Evolutionary conservation across 2,329 filamentous ascomycete genomes (phyloP).

Genomic region (Aspergillus thermomutatus): DNA sequence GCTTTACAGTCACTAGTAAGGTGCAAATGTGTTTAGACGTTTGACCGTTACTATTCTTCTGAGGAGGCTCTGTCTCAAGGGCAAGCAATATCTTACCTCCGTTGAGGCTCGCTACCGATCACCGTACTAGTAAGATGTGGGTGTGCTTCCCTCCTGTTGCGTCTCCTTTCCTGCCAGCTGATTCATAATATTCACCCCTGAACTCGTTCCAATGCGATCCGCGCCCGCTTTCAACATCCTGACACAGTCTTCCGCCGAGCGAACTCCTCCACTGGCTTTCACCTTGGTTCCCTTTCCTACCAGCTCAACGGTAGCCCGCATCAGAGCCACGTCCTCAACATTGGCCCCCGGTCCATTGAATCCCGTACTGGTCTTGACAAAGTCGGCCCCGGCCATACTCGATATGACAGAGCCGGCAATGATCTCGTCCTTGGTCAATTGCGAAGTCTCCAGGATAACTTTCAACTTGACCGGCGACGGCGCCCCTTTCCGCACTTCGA

Average conservation of each 20-base stretch:
- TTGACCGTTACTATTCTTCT: background rate
- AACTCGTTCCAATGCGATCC: conserved; percentile 54
- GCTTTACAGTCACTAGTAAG: background rate
- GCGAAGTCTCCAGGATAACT: conserved; percentile 58
- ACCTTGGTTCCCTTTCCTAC: conserved; percentile 47
- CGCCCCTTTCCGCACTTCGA: conserved; percentile 49
- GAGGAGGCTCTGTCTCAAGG: background rate
- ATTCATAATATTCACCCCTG: conserved; percentile 54
- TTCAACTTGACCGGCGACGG: conserved; percentile 47
- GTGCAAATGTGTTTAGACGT: background rate
- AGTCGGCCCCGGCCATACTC: conserved; percentile 53
- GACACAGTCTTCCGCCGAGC: conserved; percentile 49
- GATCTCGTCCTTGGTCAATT: conserved; percentile 48
- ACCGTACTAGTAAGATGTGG: conserved; percentile 7
- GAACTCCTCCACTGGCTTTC: conserved; percentile 58
- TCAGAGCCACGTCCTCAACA: conserved; percentile 51
- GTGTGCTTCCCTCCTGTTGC: conserved; percentile 18
- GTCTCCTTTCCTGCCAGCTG: conserved; percentile 28
- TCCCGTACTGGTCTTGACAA: conserved; percentile 60
- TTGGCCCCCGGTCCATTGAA: conserved; percentile 55
- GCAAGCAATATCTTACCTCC: background rate
- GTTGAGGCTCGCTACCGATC: background rate
- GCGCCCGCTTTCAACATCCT: conserved; percentile 57
- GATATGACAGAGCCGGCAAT: conserved; percentile 53
- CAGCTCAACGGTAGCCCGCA: conserved; percentile 48